Evolutionary conservation across 495 filamentous ascomycete species (phyloP), one percentile per base, ranked within the genome.

Genomic region (Penicillium soppii): DNA sequence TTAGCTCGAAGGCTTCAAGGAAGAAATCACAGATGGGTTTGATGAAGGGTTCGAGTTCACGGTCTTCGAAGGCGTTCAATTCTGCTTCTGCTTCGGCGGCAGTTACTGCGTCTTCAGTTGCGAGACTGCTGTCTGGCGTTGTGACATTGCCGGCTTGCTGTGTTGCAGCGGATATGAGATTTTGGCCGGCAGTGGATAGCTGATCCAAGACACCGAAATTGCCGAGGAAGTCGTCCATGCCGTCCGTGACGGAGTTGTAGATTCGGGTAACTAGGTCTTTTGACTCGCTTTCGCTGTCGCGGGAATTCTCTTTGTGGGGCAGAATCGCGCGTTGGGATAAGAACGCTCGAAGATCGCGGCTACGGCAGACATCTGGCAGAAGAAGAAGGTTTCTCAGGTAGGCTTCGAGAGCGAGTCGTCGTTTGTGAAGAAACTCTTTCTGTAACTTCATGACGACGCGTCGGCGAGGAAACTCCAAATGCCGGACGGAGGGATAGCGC

Each of bases 1-100:
- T 96, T 21, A 97, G 80, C 63, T 96, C 91, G 66, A 99, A 99
- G 9, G 90, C 79, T 72, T 97, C 95, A 32, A 97, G 83, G 67
- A 99, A 99, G 45, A 97, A 82, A 67, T 99, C 94, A 68, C 91
- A 97, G 54, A 99, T 96, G 7, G 95, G 95, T 62, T 96, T 97
- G 55, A 99, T 91, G 67, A 99, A 97, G 6, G 95, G 95, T 62
- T 95, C 90, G 0, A 90, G 75, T 57, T 95, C 90, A 50, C 86
- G 84, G 54, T 90, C 83, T 61, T 97, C 94, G 56, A 96, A 97
- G 5, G 95, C 95, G 38, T 88, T 89, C 19, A 99, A 76, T 67
- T 99, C 95, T 0, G 91, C 91, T 66, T 97, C 91, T 2, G 92
- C 92, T 72, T 99, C 95, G 3, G 89, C 90, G 1, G 85, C 82